phyloP scores from a whole-genome alignment of 768 basidiomycete species.

The Lentinula raphanica region DNA sequence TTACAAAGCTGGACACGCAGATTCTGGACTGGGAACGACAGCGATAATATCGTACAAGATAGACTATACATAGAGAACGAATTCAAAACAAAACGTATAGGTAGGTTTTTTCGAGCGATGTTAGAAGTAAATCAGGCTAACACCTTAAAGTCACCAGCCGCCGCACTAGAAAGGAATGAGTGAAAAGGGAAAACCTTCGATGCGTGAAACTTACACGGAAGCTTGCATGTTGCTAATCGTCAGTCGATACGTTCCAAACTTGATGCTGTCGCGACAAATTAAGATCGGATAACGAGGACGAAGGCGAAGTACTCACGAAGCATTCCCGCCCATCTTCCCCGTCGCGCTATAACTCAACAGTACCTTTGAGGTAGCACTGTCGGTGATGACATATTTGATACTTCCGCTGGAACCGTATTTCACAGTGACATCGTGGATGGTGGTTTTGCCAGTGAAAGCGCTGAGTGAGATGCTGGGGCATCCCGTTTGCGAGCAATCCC shows the following conservation, averaged over 20 bases:
- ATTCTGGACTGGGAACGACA: no score
- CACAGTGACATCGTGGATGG: slow-evolving; percentile 4
- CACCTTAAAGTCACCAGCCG: background rate
- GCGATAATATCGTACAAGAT: no score
- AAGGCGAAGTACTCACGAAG: background rate
- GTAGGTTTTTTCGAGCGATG: no score
- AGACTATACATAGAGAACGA: no score
- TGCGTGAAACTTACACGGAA: background rate
- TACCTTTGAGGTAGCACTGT: background rate
- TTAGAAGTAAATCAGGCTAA: background rate
- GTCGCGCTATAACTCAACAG: background rate
- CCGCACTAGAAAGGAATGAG: background rate
- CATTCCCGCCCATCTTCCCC: background rate
- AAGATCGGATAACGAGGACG: no score
- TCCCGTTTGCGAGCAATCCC: slow-evolving; percentile 5
- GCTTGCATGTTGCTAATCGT: background rate
- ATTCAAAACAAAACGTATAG: background rate
- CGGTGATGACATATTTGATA: background rate
- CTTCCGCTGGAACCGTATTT: background rate
- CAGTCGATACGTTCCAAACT: background rate
- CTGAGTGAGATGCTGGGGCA: slow-evolving; percentile 7
- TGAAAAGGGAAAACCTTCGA: accelerated
- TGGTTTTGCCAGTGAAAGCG: slow-evolving; percentile 9
- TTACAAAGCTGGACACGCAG: no score
- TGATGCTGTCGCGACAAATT: background rate